Percentiles rank a stretch among this genome's conserved stretches.
These are phyloP conservation scores for Penicillium aurantiogriseum DNA, from an alignment of 2,329 filamentous ascomycete genomes.

Conservation along the genomic window DNA sequence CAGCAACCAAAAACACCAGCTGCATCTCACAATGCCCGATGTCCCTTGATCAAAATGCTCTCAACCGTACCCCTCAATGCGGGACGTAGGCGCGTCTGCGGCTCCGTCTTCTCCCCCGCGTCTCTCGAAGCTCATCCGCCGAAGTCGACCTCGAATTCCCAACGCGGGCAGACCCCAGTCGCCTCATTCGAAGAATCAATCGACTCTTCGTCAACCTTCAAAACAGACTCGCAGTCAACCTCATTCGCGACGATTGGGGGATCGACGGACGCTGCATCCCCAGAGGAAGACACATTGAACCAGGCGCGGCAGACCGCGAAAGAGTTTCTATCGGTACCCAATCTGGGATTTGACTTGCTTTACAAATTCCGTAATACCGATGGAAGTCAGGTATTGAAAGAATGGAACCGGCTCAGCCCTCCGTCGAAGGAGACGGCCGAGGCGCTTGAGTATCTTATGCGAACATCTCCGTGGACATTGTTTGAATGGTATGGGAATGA, in stretches of 20 bases:
- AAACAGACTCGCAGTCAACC: conserved; percentile 16
- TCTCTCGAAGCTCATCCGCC: conserved; percentile 33
- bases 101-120: conserved; percentile 44
- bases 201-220: conserved; percentile 16
- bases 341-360: conserved; percentile 35
- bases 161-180: conserved; percentile 14
- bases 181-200: conserved; percentile 19
- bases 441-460: conserved; percentile 35
- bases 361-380: conserved; percentile 23
- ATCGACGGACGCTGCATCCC: conserved; percentile 12
- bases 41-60: conserved; percentile 24
- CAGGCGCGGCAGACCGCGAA: conserved; percentile 44
- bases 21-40: conserved; percentile 16
- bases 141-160: conserved; percentile 28
- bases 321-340: conserved; percentile 40
- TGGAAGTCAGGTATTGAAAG: conserved; percentile 29
- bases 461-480: conserved; percentile 30
- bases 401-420: conserved; percentile 31
- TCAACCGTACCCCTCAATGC: conserved; percentile 25
- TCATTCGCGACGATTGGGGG: conserved; percentile 12
- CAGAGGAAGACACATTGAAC: conserved; percentile 39
- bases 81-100: conserved; percentile 43
- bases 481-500: conserved; percentile 47
- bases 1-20: not conserved
- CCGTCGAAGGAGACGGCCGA: conserved; percentile 32